A percentile compares a stretch with the other conserved stretches of the same genome.
Evolutionary conservation across 2,329 filamentous ascomycete species (phyloP).

Genomic region (Ceratocystis huliohia): DNA sequence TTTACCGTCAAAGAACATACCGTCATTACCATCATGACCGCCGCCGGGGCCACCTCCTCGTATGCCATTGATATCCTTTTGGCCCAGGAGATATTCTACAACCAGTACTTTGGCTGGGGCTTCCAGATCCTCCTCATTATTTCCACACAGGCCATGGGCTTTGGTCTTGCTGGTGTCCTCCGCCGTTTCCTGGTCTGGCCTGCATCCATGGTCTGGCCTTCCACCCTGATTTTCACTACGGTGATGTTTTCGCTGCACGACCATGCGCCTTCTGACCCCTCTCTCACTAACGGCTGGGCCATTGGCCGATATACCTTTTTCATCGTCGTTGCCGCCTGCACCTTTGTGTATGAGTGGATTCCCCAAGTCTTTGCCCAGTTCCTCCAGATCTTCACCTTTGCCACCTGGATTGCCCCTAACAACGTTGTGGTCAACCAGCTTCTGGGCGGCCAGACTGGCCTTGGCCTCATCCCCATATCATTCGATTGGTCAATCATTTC

Average conservation of each 20-base stretch:
- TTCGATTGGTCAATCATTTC: constrained; percentile 42
- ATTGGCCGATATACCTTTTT: constrained; percentile 54
- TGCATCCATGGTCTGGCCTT: constrained; percentile 47
- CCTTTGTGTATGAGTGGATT: constrained; percentile 43
- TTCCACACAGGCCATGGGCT: constrained; percentile 44
- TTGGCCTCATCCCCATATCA: constrained; percentile 48
- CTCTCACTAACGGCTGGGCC: constrained; percentile 46
- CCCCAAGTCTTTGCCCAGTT: constrained; percentile 39
- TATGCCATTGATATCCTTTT: constrained; percentile 34
- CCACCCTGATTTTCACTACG: constrained; percentile 41
- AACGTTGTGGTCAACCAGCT: constrained; percentile 49
- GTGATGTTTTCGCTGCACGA: constrained; percentile 39
- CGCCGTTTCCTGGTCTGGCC: constrained; percentile 42
- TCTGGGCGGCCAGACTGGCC: constrained; percentile 46
- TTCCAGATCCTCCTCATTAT: constrained; percentile 43
- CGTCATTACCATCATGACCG: constrained; percentile 37
- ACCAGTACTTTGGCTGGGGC: constrained; percentile 41
- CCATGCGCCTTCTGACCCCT: constrained; percentile 35
- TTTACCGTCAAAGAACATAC: constrained; percentile 39
- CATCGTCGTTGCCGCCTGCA: constrained; percentile 40
- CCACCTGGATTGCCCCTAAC: constrained; percentile 50
- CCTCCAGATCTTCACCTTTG: constrained; percentile 45
- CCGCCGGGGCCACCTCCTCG: constrained; percentile 28
- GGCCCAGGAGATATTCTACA: constrained; percentile 44
- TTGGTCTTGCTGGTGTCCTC: constrained; percentile 43